A percentile compares a stretch with the other conserved stretches of the same genome.
Conservation (phyloP, 352 stramenopile genomes). For the Globisporangium uncinulatum region DNA sequence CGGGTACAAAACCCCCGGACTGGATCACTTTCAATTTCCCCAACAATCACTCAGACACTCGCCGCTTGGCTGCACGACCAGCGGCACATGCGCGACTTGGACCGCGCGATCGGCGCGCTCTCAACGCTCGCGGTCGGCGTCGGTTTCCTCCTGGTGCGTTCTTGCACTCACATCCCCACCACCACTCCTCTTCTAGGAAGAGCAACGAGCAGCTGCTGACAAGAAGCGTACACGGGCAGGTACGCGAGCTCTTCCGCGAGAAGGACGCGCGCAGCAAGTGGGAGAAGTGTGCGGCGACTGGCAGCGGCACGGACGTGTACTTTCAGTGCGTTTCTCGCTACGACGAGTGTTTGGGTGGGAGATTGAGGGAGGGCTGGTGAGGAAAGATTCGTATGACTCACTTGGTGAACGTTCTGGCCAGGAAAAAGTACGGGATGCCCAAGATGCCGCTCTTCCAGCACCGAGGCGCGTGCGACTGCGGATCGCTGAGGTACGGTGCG, state of each 20-base stretch:
- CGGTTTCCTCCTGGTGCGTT: conserved; percentile 57
- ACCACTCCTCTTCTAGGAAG: too few relatives aligned
- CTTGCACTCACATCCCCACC: too few relatives aligned
- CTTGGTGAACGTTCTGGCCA: too few relatives aligned
- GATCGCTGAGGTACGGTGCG: conserved; percentile 41
- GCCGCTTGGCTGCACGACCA: conserved; percentile 19
- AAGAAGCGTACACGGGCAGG: conserved; percentile 19
- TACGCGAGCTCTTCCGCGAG: conserved; percentile 56
- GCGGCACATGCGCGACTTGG: conserved; percentile 71
- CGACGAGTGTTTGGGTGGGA: too few relatives aligned
- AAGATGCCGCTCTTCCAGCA: conserved; percentile 76
- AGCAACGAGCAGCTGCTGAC: too few relatives aligned
- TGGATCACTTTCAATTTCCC: too few relatives aligned
- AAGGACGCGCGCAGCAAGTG: conserved; percentile 47
- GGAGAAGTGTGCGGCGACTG: conserved; percentile 41
- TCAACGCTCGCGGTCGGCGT: conserved; percentile 74
- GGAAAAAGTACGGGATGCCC: conserved; percentile 70
- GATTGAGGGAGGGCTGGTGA: too few relatives aligned
- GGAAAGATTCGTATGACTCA: too few relatives aligned
- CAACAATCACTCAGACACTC: too few relatives aligned
- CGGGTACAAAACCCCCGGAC: too few relatives aligned
- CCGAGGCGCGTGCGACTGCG: conserved; percentile 64
- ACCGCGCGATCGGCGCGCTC: conserved; percentile 69
- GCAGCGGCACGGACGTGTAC: conserved; percentile 61
- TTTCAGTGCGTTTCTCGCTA: conserved; percentile 75